Conservation (phyloP, 768 basidiomycete genomes). For the Clavulina sp. region DNA sequence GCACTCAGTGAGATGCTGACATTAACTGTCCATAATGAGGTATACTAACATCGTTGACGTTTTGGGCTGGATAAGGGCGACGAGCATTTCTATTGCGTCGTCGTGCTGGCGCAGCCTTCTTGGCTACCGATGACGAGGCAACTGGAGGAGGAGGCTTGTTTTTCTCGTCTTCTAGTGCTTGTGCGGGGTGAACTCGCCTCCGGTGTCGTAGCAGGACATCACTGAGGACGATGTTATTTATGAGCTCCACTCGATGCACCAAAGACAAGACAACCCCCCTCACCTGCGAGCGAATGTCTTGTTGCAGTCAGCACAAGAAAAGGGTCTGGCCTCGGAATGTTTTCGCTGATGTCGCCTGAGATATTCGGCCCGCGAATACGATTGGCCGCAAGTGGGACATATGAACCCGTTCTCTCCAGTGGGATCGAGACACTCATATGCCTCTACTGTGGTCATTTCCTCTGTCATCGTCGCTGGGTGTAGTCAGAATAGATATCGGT, state of each 20-base stretch:
- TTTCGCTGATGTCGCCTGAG: slow-evolving; percentile 22
- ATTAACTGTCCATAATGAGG: background rate
- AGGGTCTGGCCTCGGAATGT: slow-evolving; percentile 22
- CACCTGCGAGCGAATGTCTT: slow-evolving; percentile 23
- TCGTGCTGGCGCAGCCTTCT: background rate
- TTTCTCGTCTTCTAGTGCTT: background rate
- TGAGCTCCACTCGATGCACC: background rate
- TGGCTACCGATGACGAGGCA: background rate
- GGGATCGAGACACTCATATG: no score
- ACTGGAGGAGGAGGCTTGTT: background rate
- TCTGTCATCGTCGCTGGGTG: no score
- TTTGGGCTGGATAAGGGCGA: background rate
- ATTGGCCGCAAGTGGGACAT: slow-evolving; percentile 10
- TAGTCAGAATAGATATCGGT: no score
- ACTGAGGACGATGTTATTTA: slow-evolving; percentile 11
- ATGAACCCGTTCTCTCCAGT: no score
- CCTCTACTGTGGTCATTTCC: no score
- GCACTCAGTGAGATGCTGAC: background rate
- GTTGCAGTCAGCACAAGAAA: slow-evolving; percentile 20
- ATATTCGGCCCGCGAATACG: slow-evolving; percentile 23
- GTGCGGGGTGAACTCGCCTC: slow-evolving; percentile 14
- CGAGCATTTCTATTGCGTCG: background rate
- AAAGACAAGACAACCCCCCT: slow-evolving; percentile 1
- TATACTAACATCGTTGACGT: background rate
- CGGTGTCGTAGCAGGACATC: slow-evolving; percentile 24